Conservation (phyloP, 1,139 yeast species). For the Debaryomyces fabryi region DNA sequence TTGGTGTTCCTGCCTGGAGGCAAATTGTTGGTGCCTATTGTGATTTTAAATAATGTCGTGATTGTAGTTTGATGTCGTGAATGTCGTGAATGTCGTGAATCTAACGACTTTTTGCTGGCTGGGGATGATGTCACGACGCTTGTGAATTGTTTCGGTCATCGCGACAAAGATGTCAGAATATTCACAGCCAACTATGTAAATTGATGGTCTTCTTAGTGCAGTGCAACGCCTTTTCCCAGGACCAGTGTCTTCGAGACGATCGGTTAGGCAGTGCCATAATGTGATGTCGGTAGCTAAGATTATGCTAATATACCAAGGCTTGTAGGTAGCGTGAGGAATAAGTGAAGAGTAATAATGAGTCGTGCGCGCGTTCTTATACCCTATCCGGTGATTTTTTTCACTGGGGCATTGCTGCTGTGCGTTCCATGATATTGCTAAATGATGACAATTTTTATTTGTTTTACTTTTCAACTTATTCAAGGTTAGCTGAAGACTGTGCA, state of each 20-base stretch:
- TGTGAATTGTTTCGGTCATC: neutral
- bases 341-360: neutral
- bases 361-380: neutral
- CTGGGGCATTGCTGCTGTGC: conserved; percentile 8
- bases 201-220: neutral
- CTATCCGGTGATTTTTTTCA: neutral
- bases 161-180: neutral
- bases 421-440: neutral
- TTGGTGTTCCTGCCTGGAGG: too few species aligned
- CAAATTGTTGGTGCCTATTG: too few species aligned
- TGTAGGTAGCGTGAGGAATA: too few species aligned
- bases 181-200: neutral
- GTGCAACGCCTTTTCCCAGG: neutral
- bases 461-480: neutral
- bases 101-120: neutral
- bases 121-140: neutral
- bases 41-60: neutral
- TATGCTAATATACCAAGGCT: neutral
- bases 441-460: neutral
- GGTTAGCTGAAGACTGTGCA: neutral
- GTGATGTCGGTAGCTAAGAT: neutral
- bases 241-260: neutral
- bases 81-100: neutral
- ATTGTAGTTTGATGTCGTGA: neutral
- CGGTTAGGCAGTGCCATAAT: neutral